Evolutionary conservation across 2,329 filamentous ascomycete species (phyloP).

Genomic region (Beauveria scarabaeidicola): DNA sequence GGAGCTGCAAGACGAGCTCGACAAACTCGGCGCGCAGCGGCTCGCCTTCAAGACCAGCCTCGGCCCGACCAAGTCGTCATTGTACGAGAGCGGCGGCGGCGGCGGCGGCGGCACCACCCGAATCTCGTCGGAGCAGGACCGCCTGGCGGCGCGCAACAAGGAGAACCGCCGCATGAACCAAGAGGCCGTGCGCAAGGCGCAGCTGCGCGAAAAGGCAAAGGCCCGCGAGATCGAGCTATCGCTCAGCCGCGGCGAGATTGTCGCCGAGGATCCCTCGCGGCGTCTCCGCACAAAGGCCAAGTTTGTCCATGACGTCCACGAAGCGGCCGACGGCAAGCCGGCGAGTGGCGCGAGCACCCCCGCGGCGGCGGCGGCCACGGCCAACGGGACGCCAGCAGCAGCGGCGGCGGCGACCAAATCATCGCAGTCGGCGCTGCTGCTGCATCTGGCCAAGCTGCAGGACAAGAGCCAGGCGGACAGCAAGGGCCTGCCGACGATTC

Average conservation of each 20-base stretch:
- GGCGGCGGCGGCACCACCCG: slow-evolving; percentile 19
- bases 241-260: slow-evolving; percentile 53
- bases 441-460: slow-evolving; percentile 46
- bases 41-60: slow-evolving; percentile 65
- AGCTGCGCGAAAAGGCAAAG: slow-evolving; percentile 68
- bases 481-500: slow-evolving; percentile 58
- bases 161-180: slow-evolving; percentile 76
- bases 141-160: slow-evolving; percentile 73
- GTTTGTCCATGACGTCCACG: slow-evolving; percentile 57
- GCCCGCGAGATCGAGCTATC: slow-evolving; percentile 52
- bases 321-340: slow-evolving; percentile 27
- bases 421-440: slow-evolving; percentile 27
- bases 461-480: slow-evolving; percentile 46
- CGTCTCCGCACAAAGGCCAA: slow-evolving; percentile 60
- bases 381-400: slow-evolving; percentile 43
- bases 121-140: slow-evolving; percentile 63
- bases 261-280: slow-evolving; percentile 49
- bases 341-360: slow-evolving; percentile 41
- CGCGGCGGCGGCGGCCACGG: slow-evolving; percentile 33
- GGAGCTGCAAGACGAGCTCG: slow-evolving; percentile 51
- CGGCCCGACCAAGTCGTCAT: slow-evolving; percentile 39
- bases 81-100: slow-evolving; percentile 25
- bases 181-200: slow-evolving; percentile 85
- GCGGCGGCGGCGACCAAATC: slow-evolving; percentile 34
- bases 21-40: slow-evolving; percentile 57